Base-by-base conservation (phyloP, 2,329 filamentous ascomycete genomes). In the Fusarium keratoplasticum region DNA sequence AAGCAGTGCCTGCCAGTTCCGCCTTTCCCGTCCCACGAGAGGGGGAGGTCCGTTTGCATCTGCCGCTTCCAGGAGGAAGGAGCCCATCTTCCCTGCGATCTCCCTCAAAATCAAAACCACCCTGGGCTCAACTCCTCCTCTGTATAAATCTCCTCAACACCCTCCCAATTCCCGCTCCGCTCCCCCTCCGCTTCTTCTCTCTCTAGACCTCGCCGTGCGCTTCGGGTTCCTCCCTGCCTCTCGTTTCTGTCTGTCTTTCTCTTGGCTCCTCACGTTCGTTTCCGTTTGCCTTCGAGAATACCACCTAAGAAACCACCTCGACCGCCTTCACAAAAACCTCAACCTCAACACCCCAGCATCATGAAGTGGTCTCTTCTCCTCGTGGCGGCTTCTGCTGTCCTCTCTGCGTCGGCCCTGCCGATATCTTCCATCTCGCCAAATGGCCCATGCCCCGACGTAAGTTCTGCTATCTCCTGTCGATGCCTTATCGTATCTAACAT, bases 391-490 rank as follows among this genome's bases (percentile, higher is more conserved):
- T 72, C 73, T 35, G 59, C 69, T 50, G 61, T 75, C 47, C 16
- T 64, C 7, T 35, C 44, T 44, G 72, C 72, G 40, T 61, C 65
- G 11, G 71, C 72, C 18, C 55, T 79, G 5, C 60, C 68, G 25
- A 72, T 76, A 16, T 74, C 78, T 27, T 80, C 82, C 22, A 75
- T 81, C 38, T 78, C 80, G 9, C 81, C 82, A 36, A 76, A 52
- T 5, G 82, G 82, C 7, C 82, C 82, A n/a, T 84, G 82, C 61
- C 68, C 81, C 16, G 75, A 80, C 47, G 82, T 83, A 66, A 76
- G 79, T 76, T 5, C 25, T 31, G 10, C 35, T 13, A 25, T 31
- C 7, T 61, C 18, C 18, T 9, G 6, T 7, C 11, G 36, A 27
- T 11, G 9, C 8, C 6, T 54, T 5, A 25, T 35, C 10, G 16